Evolutionary conservation across 2,329 filamentous ascomycete genomes (phyloP).

Genomic region (Trichoderma polysporum): DNA sequence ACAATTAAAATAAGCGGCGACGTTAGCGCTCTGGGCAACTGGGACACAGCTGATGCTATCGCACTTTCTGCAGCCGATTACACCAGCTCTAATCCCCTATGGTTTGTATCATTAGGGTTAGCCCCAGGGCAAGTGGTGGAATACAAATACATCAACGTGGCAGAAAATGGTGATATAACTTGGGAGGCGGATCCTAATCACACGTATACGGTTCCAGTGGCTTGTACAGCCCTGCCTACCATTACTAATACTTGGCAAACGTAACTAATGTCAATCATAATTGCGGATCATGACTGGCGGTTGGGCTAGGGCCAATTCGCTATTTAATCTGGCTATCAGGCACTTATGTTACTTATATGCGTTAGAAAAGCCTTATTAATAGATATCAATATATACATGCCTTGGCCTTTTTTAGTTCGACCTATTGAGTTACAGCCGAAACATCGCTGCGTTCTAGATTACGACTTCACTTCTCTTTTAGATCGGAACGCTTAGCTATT

Average conservation of each 20-base stretch:
- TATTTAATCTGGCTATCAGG: too few species aligned
- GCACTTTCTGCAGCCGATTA: not conserved
- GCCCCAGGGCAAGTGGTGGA: not conserved
- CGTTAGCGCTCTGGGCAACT: not conserved
- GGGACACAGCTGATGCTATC: not conserved
- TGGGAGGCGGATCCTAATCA: not conserved
- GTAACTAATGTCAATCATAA: too few species aligned
- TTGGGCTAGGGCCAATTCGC: too few species aligned
- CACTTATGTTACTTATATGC: too few species aligned
- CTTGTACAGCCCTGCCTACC: not conserved
- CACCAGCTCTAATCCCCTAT: not conserved
- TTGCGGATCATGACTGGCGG: too few species aligned
- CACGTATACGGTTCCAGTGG: not conserved
- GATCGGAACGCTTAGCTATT: too few species aligned
- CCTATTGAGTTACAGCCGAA: too few species aligned
- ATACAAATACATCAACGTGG: not conserved
- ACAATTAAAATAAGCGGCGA: not conserved
- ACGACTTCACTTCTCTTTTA: too few species aligned
- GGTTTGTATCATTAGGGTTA: not conserved
- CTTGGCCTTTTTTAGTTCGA: too few species aligned
- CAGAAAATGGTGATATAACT: not conserved
- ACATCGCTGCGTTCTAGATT: too few species aligned
- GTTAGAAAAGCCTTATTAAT: too few species aligned
- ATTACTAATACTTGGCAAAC: not conserved
- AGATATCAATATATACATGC: too few species aligned